Evolutionary conservation across 2,329 filamentous ascomycete genomes (phyloP), one percentile per base, ranked within the genome.

Genomic region (Aspergillus eucalypticola): DNA sequence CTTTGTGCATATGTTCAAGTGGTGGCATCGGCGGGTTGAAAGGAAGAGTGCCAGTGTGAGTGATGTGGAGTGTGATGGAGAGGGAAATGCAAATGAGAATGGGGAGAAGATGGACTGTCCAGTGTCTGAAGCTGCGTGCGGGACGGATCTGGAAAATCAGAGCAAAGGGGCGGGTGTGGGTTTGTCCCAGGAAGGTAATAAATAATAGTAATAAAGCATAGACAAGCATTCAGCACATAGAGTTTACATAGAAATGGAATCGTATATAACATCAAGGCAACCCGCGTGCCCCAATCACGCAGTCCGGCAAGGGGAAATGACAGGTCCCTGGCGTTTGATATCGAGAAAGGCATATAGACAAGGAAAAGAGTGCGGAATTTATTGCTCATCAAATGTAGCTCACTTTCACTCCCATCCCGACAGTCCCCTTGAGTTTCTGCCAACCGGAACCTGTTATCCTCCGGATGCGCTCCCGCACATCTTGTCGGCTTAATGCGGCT

Each of bases 331-430:
- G 25, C 25, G 25, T 27, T 48, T 23, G 32, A 39, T 23, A 10
- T 32, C 29, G 19, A 25, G 23, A 48, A 7, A 49, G 32, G 21
- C n/a, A 39, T 56, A 19, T 13, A 50, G 13, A 38, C 27, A 56
- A 41, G 13, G 27, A 15, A 32, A 56, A 46, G 2, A 54, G 15
- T 2, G 21, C 23, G 2, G 13, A 29, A 23, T 19, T 25, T 8
- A 25, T 41, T 35, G n/a, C 19, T 32, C 48, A 29, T 61, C 49
- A 98, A 61, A 99, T 96, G 79, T 98, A 98, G 74, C 90, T 96
- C 71, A 98, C 93, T 80, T 97, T 98, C 64, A 96, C 90, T 2
- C 94, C 95, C 94, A 98, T 98, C 1, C 93, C 93, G 4, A 94
- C 88, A 0, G 95, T 98, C 49, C 87, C 84, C 73, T 86, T 87